Conservation (phyloP, 2,329 filamentous ascomycete genomes). For the Apiospora arundinis region DNA sequence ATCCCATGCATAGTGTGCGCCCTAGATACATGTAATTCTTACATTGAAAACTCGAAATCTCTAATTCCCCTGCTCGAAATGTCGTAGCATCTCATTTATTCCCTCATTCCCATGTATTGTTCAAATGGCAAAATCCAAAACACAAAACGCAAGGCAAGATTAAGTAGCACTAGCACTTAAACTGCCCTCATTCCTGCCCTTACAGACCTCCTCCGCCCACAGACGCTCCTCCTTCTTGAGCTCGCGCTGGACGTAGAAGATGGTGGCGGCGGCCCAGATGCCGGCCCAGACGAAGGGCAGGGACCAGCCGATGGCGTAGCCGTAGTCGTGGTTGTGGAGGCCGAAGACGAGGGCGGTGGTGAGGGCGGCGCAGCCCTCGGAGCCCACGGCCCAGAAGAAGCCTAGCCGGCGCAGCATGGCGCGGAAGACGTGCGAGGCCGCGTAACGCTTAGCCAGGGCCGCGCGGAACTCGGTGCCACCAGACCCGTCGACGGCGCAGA, state of each 20-base stretch:
- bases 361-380: constrained; percentile 30
- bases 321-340: constrained; percentile 20
- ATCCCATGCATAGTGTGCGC: neutral
- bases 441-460: constrained; percentile 56
- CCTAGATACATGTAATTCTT: neutral
- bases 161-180: neutral
- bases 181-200: neutral
- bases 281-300: constrained; percentile 27
- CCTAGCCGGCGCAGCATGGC: constrained; percentile 58
- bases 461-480: constrained; percentile 59
- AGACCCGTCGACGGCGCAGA: constrained; percentile 58
- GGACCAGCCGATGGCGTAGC: constrained; percentile 26
- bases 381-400: constrained; percentile 53
- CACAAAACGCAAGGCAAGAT: neutral
- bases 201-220: constrained; percentile 33
- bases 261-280: constrained; percentile 30
- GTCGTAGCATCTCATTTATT: neutral
- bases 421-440: constrained; percentile 58
- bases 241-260: constrained; percentile 36
- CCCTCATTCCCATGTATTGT: neutral
- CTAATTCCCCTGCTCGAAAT: neutral
- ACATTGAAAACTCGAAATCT: neutral
- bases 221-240: constrained; percentile 32
- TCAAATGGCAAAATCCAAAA: neutral
- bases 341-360: constrained; percentile 24